Evolutionary conservation across 371 early-diverging fungal genomes (phyloP), one percentile per base, ranked within the genome.

Genomic region (Gilbertella persicaria): DNA sequence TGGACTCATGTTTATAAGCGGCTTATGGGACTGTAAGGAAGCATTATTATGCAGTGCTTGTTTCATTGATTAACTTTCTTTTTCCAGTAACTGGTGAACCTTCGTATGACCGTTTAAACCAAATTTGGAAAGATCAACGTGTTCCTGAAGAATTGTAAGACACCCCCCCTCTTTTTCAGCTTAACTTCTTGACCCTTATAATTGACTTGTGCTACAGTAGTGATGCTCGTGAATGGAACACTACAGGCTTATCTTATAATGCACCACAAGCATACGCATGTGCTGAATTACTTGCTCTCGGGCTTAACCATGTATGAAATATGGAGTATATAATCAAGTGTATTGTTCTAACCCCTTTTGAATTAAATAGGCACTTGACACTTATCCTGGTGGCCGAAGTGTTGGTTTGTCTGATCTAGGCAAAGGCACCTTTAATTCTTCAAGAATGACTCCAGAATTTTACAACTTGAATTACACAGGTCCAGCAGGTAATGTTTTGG

Each of bases 1-100:
- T 43, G 75, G 75, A 29, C 69, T 74, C 62, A 74, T 74, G 69
- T 68, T 71, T 45, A 68, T 74, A 59, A 67, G 66, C 55, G 69
- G 67, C 21, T 59, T 71, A 64, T 74, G 71, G 71, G 53, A 74
- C 30, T 55, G 75, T 71, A 71, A 58, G 66, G n/a, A n/a, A n/a
- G n/a, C n/a, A n/a, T n/a, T n/a, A n/a, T n/a, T n/a, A n/a, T n/a
- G n/a, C n/a, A n/a, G n/a, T n/a, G n/a, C n/a, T n/a, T n/a, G n/a
- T n/a, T n/a, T n/a, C n/a, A n/a, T 23, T 25, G 5, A 17, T 43
- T 41, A 36, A 44, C 30, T 14, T 42, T 33, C 26, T 50, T 29
- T 45, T 20, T 41, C 19, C 53, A 74, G 74, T 74, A 14, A 63
- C 57, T 5, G 74, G 68, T n/a, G 53, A 55, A 29, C 68, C 68